Evolutionary conservation across 306 rosid genomes (phyloP), one percentile per base, ranked within the genome.

Genomic region (Prinsepia uniflora): DNA sequence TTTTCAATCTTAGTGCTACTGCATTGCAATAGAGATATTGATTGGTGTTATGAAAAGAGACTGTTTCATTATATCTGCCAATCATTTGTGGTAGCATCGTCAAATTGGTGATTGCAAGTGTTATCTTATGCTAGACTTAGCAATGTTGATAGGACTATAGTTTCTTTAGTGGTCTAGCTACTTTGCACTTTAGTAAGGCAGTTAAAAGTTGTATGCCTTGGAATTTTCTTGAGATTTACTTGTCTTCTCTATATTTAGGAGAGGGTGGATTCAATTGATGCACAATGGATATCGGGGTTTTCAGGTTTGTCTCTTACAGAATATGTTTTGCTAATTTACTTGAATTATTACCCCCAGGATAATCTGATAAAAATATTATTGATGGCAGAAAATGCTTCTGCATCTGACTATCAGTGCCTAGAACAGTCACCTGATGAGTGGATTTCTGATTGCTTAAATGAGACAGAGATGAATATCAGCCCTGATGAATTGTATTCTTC

Each of bases 361-460:
- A 63, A 67, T 67, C 72, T 55, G 69, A 65, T 68, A 44, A 19
- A 67, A 36, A 18, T 75, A 52, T 66, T 40, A 75, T 73, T 58
- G 76, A 65, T 71, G 65, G 68, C 74, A 93, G 96, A 85, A 62
- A 82, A 74, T 75, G 59, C 70, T n/a, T 80, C 90, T 52, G 77
- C 76, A 62, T 84, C 84, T 46, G 71, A 79, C 72, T 82, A 64
- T 72, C 97, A 87, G 71, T 82, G 80, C 49, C 64, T 88, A 68
- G 89, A 83, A 72, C 82, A 65, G 24, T 83, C 97, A 71, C 73
- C 90, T 43, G 94, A 87, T 65, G 84, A 58, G 66, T 93, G 98
- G 98, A 84, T 93, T 71, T 82, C 88, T 39, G 90, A 88, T 45
- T 90, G 89, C 86, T 82, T 93, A 1, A 88, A 77, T 65, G 96